These are phyloP conservation scores for Spathaspora sp. DNA, from an alignment of 805 yeast genomes.

Conservation along the genomic window DNA sequence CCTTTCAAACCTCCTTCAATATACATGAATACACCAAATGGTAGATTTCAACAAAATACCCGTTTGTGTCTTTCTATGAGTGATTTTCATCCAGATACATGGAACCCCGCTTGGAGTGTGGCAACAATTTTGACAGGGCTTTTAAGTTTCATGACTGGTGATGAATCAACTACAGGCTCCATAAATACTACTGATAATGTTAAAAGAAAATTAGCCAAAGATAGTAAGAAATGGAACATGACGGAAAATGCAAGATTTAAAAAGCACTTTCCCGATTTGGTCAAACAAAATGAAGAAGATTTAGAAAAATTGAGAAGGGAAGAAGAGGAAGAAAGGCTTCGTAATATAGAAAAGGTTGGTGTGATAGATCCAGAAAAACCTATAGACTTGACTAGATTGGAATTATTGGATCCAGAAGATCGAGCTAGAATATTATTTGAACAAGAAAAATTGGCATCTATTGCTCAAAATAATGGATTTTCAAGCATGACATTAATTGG, in stretches of 20 bases:
- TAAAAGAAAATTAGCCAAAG: slow-evolving; percentile 54
- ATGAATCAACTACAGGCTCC: slow-evolving; percentile 82
- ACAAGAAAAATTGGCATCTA: not conserved
- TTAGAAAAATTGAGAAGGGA: slow-evolving; percentile 15
- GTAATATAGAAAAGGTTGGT: slow-evolving; percentile 6
- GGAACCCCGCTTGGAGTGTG: slow-evolving; percentile 98
- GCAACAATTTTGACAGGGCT: slow-evolving; percentile 83
- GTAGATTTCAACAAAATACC: slow-evolving; percentile 77
- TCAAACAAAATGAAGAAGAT: slow-evolving; percentile 37
- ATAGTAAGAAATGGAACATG: slow-evolving; percentile 59
- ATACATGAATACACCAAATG: slow-evolving; percentile 85
- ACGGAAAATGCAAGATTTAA: slow-evolving; percentile 54
- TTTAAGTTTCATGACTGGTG: slow-evolving; percentile 87
- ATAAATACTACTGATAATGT: slow-evolving; percentile 59
- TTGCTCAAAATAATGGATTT: slow-evolving; percentile 1
- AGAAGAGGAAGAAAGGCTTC: slow-evolving; percentile 12
- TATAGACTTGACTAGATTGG: slow-evolving; percentile 27
- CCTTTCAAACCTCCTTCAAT: slow-evolving; percentile 93
- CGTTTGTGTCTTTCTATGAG: slow-evolving; percentile 88
- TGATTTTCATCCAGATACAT: slow-evolving; percentile 89
- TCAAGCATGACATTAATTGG: slow-evolving; percentile 21
- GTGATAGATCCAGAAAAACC: slow-evolving; percentile 12
- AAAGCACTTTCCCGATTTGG: slow-evolving; percentile 67
- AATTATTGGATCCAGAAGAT: slow-evolving; percentile 63
- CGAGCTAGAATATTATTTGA: slow-evolving; percentile 40